These are phyloP conservation scores for Pythium aristosporum DNA, from an alignment of 352 stramenopile genomes.

Conservation along the genomic window DNA sequence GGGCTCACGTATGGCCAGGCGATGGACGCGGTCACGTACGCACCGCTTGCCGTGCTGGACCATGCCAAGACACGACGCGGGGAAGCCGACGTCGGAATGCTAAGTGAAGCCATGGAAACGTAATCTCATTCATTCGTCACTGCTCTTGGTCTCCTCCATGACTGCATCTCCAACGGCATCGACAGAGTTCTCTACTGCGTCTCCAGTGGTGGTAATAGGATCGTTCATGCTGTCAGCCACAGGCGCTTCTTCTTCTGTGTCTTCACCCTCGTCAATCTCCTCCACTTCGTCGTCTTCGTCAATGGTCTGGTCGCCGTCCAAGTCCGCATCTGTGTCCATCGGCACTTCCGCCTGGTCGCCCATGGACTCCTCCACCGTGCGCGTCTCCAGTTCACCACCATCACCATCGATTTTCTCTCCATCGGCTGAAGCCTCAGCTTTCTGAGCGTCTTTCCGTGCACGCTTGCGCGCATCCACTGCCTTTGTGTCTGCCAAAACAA, in stretches of 20 bases:
- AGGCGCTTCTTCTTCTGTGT: slow-evolving; percentile 5
- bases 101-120: slow-evolving; percentile 45
- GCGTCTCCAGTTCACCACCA: neutral
- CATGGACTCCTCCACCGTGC: too few relatives aligned
- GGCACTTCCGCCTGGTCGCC: slow-evolving; percentile 16
- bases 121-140: slow-evolving; percentile 1
- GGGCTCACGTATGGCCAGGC: slow-evolving; percentile 72
- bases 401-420: neutral
- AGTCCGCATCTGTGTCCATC: slow-evolving; percentile 25
- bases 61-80: slow-evolving; percentile 59
- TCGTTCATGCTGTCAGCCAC: neutral
- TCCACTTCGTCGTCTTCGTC: slow-evolving; percentile 36
- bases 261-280: slow-evolving; percentile 1
- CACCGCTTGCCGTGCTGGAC: slow-evolving; percentile 52
- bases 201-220: neutral
- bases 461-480: slow-evolving; percentile 34
- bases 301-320: slow-evolving; percentile 30
- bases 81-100: slow-evolving; percentile 43
- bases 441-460: slow-evolving; percentile 26
- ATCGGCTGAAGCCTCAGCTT: neutral
- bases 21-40: slow-evolving; percentile 62
- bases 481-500: slow-evolving; percentile 43
- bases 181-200: neutral
- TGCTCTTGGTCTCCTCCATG: slow-evolving; percentile 33
- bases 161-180: slow-evolving; percentile 9